phyloP scores from a whole-genome alignment of 2,329 filamentous ascomycete species.

The Colletotrichum limetticola region DNA sequence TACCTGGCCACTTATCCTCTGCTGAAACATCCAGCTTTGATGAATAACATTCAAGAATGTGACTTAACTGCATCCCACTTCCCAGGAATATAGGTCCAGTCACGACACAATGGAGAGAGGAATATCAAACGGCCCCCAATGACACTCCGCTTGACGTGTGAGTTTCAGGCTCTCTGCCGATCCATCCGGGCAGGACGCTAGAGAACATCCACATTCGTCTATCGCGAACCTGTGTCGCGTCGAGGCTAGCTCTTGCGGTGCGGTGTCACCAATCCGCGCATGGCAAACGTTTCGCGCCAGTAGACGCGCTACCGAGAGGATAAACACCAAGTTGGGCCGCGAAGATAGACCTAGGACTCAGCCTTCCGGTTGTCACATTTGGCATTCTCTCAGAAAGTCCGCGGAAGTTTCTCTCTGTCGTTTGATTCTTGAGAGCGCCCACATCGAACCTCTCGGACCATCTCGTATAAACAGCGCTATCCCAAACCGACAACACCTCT shows the following conservation, averaged over 20 bases:
- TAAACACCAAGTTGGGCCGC: not conserved
- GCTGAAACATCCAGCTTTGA: not conserved
- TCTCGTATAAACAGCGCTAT: conserved; percentile 2
- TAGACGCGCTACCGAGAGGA: not conserved
- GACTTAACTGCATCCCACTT: not conserved
- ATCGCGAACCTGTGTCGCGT: conserved; percentile 5
- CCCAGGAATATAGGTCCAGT: not conserved
- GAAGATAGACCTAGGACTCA: not conserved
- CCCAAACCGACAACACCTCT: not conserved
- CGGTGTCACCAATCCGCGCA: not conserved
- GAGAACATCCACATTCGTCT: not conserved
- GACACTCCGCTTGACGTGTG: not conserved
- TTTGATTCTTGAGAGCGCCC: conserved; percentile 1
- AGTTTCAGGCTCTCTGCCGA: conserved; percentile 13
- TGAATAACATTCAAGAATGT: not conserved
- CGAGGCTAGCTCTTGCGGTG: not conserved
- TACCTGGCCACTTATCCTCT: not conserved
- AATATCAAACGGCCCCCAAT: not conserved
- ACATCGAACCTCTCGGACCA: not conserved
- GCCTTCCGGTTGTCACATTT: not conserved
- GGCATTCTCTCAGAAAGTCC: not conserved
- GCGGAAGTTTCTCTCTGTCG: not conserved
- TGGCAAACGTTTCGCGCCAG: not conserved
- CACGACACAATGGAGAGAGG: not conserved
- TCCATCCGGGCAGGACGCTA: conserved; percentile 21